Evolutionary conservation across 345 rosid genomes (phyloP).

Genomic region (Brassica incana): DNA sequence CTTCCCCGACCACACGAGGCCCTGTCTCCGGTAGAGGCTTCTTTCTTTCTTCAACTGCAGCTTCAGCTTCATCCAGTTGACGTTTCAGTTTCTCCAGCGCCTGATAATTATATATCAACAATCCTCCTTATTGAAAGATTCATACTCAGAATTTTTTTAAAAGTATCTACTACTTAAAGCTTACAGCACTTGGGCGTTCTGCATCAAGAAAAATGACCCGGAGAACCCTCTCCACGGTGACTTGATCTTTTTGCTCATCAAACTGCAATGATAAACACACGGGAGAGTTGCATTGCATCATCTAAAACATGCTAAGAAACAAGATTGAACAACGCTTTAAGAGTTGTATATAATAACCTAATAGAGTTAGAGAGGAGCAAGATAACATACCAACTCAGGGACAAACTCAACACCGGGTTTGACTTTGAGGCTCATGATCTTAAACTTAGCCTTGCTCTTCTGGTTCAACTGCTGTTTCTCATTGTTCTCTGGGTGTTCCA

Average conservation of each 20-base stretch:
- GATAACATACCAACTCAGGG: constrained; percentile 81
- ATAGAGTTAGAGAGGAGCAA: not conserved
- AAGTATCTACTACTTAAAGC: not conserved
- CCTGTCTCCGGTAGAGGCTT: constrained; percentile 84
- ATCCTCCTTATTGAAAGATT: not conserved
- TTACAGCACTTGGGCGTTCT: constrained; percentile 74
- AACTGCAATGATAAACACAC: constrained; percentile 53
- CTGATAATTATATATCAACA: constrained; percentile 34
- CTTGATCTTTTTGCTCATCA: constrained; percentile 92
- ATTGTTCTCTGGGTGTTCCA: constrained; percentile 88
- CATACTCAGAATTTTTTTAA: not conserved
- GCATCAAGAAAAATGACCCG: constrained; percentile 79
- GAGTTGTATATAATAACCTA: not conserved
- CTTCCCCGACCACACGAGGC: constrained; percentile 78
- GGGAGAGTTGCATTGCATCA: not conserved
- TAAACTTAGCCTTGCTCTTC: constrained; percentile 88
- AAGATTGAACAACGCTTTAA: not conserved
- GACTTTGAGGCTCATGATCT: constrained; percentile 95
- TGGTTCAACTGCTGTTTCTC: constrained; percentile 65
- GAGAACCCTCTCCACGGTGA: constrained; percentile 70
- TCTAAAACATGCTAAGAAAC: constrained; percentile 6
- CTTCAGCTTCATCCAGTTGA: constrained; percentile 91
- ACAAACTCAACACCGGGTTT: constrained; percentile 76
- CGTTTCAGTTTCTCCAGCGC: constrained; percentile 80
- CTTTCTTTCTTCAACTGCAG: constrained; percentile 83